These are phyloP conservation scores for Cladobotryum protrusum DNA, from an alignment of 2,329 filamentous ascomycete genomes.

Conservation along the genomic window DNA sequence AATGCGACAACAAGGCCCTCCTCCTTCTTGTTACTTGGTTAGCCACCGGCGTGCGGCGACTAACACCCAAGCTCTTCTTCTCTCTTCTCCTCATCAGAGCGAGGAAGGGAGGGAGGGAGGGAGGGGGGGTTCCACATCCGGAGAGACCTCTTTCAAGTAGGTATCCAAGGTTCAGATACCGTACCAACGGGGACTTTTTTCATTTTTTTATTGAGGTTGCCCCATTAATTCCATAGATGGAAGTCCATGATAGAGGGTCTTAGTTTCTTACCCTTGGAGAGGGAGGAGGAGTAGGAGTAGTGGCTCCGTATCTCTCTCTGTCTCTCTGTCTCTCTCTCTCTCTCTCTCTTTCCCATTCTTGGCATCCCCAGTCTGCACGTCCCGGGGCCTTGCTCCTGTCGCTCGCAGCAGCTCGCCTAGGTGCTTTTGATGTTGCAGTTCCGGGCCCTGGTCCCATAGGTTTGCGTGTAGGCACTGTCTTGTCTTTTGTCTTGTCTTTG, in stretches of 20 bases:
- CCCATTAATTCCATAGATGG: not conserved
- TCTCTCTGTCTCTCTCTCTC: constrained; percentile 5
- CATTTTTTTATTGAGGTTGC: too few relatives aligned
- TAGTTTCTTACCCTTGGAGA: not conserved
- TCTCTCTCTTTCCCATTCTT: not conserved
- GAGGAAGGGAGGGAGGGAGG: too few relatives aligned
- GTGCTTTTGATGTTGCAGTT: constrained; percentile 10
- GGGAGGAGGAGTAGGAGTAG: not conserved
- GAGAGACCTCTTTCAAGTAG: not conserved
- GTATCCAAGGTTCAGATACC: constrained; percentile 1
- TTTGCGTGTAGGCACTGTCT: not conserved
- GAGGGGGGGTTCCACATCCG: too few relatives aligned
- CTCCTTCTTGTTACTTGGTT: not conserved
- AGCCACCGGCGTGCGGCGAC: too few relatives aligned
- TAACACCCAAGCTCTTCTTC: too few relatives aligned
- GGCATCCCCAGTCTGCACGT: not conserved
- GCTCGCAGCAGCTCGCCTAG: not conserved
- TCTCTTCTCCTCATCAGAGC: too few relatives aligned
- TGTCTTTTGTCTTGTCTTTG: not conserved
- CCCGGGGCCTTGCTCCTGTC: not conserved
- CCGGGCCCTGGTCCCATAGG: constrained; percentile 3
- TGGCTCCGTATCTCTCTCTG: not conserved
- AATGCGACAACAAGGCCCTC: constrained; percentile 11
- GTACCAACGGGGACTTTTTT: not conserved
- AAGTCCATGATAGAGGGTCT: not conserved